Percentiles rank a stretch among this genome's conserved stretches.
Evolutionary conservation across 257 asterid genomes (phyloP).

Genomic region (Henckelia pumila): DNA sequence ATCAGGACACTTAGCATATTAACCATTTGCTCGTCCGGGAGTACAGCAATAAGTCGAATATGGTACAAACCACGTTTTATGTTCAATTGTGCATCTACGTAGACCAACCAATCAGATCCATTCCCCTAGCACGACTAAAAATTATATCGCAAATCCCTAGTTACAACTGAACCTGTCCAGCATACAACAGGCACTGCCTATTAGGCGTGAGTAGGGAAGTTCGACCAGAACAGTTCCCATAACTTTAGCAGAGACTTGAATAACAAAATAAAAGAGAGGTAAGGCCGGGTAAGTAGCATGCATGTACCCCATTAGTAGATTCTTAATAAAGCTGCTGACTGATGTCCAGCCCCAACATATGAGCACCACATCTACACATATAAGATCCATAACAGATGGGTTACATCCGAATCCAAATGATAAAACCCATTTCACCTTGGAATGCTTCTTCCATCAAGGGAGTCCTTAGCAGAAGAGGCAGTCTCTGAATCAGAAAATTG

Average conservation of each 20-base stretch:
- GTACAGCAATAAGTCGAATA: neutral
- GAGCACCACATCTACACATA: conserved; percentile 45
- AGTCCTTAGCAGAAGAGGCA: conserved; percentile 85
- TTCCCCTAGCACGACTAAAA: conserved; percentile 11
- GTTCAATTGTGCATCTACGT: neutral
- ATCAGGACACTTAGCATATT: neutral
- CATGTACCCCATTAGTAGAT: conserved; percentile 53
- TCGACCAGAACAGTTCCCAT: neutral
- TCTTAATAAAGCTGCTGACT: conserved; percentile 49
- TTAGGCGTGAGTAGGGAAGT: conserved; percentile 1
- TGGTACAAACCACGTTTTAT: neutral
- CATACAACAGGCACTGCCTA: conserved; percentile 1
- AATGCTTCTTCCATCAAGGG: conserved; percentile 94
- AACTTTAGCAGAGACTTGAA: conserved; percentile 30
- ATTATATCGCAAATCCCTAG: conserved; percentile 5
- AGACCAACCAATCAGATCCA: conserved; percentile 5
- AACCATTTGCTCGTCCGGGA: neutral
- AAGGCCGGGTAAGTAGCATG: conserved; percentile 60
- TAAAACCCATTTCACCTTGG: conserved; percentile 86
- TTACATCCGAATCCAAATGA: conserved; percentile 55
- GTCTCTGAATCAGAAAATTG: conserved; percentile 86
- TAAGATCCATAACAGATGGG: conserved; percentile 48
- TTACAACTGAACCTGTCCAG: conserved; percentile 18
- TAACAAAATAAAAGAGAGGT: conserved; percentile 33
- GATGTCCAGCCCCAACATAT: conserved; percentile 57